Evolutionary conservation across 257 asterid genomes (phyloP).

Genomic region (Marsdenia floribunda): DNA sequence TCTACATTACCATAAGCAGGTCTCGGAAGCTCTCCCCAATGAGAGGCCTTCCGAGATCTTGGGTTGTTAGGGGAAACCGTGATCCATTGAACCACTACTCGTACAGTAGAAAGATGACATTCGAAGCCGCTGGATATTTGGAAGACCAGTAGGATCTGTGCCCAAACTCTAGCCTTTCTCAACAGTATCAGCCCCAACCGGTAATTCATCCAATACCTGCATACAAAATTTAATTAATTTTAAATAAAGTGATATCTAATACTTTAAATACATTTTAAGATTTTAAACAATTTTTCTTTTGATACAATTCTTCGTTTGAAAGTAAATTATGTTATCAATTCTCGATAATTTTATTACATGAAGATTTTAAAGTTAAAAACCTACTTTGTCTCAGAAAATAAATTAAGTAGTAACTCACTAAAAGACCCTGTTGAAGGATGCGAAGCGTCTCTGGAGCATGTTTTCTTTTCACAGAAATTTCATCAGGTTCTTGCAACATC

Average conservation of each 20-base stretch:
- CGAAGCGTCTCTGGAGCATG: conserved; percentile 83
- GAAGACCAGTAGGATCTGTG: conserved; percentile 77
- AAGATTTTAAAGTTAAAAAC: too few relatives aligned
- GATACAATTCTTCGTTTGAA: too few relatives aligned
- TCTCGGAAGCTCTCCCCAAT: conserved; percentile 79
- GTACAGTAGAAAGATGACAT: conserved; percentile 57
- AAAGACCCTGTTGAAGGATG: conserved; percentile 86
- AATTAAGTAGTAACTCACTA: conserved; percentile 44
- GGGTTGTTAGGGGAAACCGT: conserved; percentile 46
- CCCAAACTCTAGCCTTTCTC: conserved; percentile 65
- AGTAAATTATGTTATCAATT: too few relatives aligned
- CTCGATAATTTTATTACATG: too few relatives aligned
- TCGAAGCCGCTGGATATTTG: conserved; percentile 89
- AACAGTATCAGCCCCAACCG: conserved; percentile 59
- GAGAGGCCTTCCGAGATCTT: conserved; percentile 64
- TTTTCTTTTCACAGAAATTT: conserved; percentile 79
- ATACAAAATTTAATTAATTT: not conserved
- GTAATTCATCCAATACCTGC: conserved; percentile 68
- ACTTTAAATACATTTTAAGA: too few relatives aligned
- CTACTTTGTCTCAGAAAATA: not conserved
- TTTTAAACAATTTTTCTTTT: too few relatives aligned
- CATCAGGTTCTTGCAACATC: conserved; percentile 96
- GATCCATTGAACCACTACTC: conserved; percentile 50
- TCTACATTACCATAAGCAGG: conserved; percentile 43
- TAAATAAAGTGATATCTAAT: too few relatives aligned